Evolutionary conservation across 495 filamentous ascomycete genomes (phyloP), one percentile per base, ranked within the genome.

Genomic region (Aspergillus bertholletiae): DNA sequence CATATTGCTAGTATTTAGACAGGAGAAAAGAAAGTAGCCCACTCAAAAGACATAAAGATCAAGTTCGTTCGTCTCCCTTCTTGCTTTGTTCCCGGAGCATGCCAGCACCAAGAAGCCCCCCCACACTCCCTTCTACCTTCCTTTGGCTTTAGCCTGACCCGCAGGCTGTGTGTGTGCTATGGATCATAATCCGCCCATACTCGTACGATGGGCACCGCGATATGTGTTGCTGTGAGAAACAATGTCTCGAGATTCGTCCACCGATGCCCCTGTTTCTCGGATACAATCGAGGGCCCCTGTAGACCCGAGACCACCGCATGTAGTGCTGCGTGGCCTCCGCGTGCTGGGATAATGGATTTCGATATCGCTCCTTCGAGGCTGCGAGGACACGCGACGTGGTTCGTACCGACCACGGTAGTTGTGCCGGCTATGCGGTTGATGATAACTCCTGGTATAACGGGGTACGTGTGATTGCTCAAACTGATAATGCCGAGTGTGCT

Each of bases 281-380:
- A 75, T 75, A 34, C 68, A 66, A 46, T 73, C 71, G 11, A 75
- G 45, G 6, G 60, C 60, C 7, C 63, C 59, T 46, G 56, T 21
- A 1, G 58, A 47, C 11, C 35, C 60, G 8, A 59, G 23, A 2
- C 65, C 66, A 0, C 68, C 67, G 17, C 64, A 68, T 0, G 71
- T 75, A 20, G 47, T 69, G 52, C 73, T 77, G 34, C 73, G 71
- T 3, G 70, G 55, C 1, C 73, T 67, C 12, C 73, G 65, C 13
- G 65, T 70, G 48, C 66, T 74, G 8, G 70, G 64, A 52, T 74
- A 75, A 34, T 66, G 59, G 21, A 74, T 24, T 12, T 72, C 67
- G 26, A 67, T 64, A 22, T 74, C 73, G 23, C 64, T 66, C 30
- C 71, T 61, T 24, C 67, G 68, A 1, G 64, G 53, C 20, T 60